Base-by-base conservation (phyloP, 164 flowering plant species). In the Pachysandra terminalis region DNA sequence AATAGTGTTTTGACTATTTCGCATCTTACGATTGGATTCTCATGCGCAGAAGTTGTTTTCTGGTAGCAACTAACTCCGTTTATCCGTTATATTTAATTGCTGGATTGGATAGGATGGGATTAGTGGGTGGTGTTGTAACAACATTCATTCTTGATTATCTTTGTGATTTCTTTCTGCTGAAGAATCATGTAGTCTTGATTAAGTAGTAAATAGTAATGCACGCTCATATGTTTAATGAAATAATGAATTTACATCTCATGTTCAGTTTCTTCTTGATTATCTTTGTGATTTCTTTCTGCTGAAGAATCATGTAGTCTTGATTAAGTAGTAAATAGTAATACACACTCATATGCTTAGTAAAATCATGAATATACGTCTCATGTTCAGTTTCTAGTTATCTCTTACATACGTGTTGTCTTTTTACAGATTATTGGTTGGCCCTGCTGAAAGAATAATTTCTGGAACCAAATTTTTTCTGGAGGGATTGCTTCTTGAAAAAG, bases 401-500 rank as follows among this genome's bases (percentile, higher is more conserved):
- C 27, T 40, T 62, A 40, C 19, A 0, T 0, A 21, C 52, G 12
- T 23, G 27, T 56, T 17, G 16, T 58, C 7, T 2, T 21, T 61
- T 59, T 59, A 32, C 63, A 61, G 63, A 61, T 32, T 61, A 61
- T 10, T 17, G 45, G 21, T 21, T 14, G 10, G 22, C 35, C 35
- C 48, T 12, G 52, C 65, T 13, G 27, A 40, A 17, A 24, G 19
- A 40, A 62, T 40, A 1, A 61, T 9, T 61, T 40, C 19, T 24
- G 10, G n/a, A 37, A 9, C 15, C 19, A 19, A 40, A n/a, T 21
- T 17, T 41, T 32, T 8, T 22, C 13, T n/a, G 27, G 21, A 21
- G 19, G 28, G n/a, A 4, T 25, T 49, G 45, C 64, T 19, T 54
- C 71, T 52, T 61, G 56, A 26, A 55, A 40, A 68, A 19, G 81